Evolutionary conservation across 2,329 filamentous ascomycete genomes (phyloP), one percentile per base, ranked within the genome.

Genomic region (Cercospora zeina): DNA sequence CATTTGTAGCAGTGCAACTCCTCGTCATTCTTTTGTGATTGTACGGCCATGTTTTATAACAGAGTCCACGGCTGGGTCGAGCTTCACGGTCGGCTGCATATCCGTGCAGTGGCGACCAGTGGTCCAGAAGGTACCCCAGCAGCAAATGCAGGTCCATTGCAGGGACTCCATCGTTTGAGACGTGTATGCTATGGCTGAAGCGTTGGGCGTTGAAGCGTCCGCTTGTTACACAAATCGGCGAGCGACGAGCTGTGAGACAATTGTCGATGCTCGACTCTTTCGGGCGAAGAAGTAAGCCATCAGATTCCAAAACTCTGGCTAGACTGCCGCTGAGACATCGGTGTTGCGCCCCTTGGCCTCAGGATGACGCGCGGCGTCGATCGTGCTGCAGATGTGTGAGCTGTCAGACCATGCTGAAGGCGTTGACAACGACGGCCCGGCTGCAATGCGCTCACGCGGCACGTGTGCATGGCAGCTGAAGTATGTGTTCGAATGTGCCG

Each of bases 341-440:
- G 14, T 14, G 21, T 21, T 13, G 45, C 45, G 14, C 14, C 14
- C 42, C 31, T 27, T 16, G 10, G 42, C 45, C 14, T 50, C 21
- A 47, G 33, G 31, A 19, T 19, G 55, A 37, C 45, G 27, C 57
- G 59, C 51, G 47, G 61, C 61, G 36, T 59, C 16, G 54, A 58
- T 61, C 59, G 63, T 64, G 62, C 62, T 53, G 62, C 59, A 56
- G 58, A 49, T 64, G 65, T 67, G 62, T 65, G 59, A 63, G 63
- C 63, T 65, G 63, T 64, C 65, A 56, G 59, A 61, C 59, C 64
- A 67, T 30, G 59, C 47, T 47, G 56, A 55, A 58, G n/a, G 47
- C 59, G 10, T 33, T 30, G 31, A 13, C 37, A 33, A 50, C 51
- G 42, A 50, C 47, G 50, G 42, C 53, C 54, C 62, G 59, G 58